Evolutionary conservation across 768 basidiomycete species (phyloP), one percentile per base, ranked within the genome.

Genomic region (Termitomyces titanicus): DNA sequence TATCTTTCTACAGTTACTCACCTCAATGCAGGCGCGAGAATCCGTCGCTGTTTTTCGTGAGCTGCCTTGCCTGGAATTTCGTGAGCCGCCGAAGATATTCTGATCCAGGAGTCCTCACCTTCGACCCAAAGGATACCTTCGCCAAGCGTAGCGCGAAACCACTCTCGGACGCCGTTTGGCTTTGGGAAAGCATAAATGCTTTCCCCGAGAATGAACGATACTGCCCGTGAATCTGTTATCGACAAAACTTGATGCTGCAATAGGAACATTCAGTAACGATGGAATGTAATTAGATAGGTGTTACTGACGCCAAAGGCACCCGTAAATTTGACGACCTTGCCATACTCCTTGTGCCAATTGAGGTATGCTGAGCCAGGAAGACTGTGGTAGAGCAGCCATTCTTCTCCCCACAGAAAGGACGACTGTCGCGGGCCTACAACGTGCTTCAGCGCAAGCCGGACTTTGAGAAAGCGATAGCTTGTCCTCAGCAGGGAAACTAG

Each of bases 121-220:
- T 86, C 85, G 11, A 84, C 75, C 79, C 82, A 85, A 22, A 86
- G 78, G 53, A 86, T 80, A 20, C 85, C 84, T 66, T 84, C 76
- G 12, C 85, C 85, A 6, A 84, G 72, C 1, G 83, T 76, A 31
- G 78, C 78, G 54, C 74, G 74, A 62, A 86, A 86, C 85, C 85
- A 86, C 15, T 77, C 78, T 56, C 84, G 76, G 18, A 84, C 84
- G 22, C 85, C 84, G 46, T 72, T 67, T 9, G 84, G 81, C 66
- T 86, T 86, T 3, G 84, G 84, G 60, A 86, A 85, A 34, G 68
- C 69, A 63, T 85, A 85, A 0, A 77, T 74, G 12, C 74, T 76
- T 61, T 83, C 80, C 27, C 77, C 76, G 1, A 85, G 68, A 51
- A 85, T 82, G 53, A 78, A 82, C 3, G 68, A 67, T 44, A 85